A percentile compares a stretch with the other conserved stretches of the same genome.
Evolutionary conservation across 1,284 basidiomycete species (phyloP).

Genomic region (Mrakiaceae sp.): DNA sequence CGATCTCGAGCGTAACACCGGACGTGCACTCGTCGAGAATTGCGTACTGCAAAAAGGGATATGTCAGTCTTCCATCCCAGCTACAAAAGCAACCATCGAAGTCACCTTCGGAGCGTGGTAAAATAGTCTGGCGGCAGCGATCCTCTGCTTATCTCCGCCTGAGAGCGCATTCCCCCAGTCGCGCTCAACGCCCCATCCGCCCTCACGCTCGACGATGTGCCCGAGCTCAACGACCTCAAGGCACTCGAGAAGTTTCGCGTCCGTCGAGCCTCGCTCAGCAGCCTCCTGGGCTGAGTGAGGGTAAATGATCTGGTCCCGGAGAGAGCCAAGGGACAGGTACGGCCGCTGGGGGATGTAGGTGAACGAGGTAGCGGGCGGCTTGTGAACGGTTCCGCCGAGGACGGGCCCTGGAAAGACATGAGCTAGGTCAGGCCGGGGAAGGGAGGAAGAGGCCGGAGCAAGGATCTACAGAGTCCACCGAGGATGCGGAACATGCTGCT

Average conservation of each 20-base stretch:
- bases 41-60: slow-evolving; percentile 54
- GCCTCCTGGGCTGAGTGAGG: slow-evolving; percentile 73
- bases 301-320: slow-evolving; percentile 75
- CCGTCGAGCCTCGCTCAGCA: slow-evolving; percentile 56
- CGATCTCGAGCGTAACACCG: slow-evolving; percentile 84
- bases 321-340: slow-evolving; percentile 82
- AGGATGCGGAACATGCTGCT: slow-evolving; percentile 87
- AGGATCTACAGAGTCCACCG: slow-evolving; percentile 65
- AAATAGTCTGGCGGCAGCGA: slow-evolving; percentile 93
- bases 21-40: slow-evolving; percentile 94
- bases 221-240: slow-evolving; percentile 77
- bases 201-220: slow-evolving; percentile 82
- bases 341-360: slow-evolving; percentile 93
- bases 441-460: background rate
- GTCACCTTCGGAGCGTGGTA: slow-evolving; percentile 83
- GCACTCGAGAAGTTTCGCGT: slow-evolving; percentile 62
- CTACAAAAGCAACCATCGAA: slow-evolving; percentile 3
- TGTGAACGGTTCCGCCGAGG: slow-evolving; percentile 67
- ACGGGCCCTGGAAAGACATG: background rate
- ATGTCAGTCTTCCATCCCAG: background rate
- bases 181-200: slow-evolving; percentile 76
- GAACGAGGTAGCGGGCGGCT: slow-evolving; percentile 79
- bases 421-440: background rate
- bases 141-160: slow-evolving; percentile 50
- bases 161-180: slow-evolving; percentile 92